These are phyloP conservation scores for Breviolum minutum DNA, from an alignment of 73 alveolate species.

Conservation along the genomic window DNA sequence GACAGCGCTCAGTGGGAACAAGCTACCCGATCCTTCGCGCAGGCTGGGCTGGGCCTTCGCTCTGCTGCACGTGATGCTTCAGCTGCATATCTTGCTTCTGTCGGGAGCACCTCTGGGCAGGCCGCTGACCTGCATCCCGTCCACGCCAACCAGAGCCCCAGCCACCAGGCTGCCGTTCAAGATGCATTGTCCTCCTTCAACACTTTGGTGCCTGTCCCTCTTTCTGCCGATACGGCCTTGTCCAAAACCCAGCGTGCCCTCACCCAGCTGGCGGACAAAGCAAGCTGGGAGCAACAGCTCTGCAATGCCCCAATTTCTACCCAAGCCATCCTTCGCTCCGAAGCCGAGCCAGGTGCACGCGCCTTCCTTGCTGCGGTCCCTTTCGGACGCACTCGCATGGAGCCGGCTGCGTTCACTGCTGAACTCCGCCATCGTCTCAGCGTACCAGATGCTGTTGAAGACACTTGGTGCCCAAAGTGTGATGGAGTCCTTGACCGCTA, in stretches of 20 bases:
- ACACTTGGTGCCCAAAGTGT: conserved; percentile 2
- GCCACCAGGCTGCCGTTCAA: too few relatives aligned
- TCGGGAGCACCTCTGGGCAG: background rate
- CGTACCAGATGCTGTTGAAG: background rate
- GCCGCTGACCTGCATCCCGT: background rate
- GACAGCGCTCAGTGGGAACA: conserved; percentile 9
- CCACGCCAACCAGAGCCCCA: too few relatives aligned
- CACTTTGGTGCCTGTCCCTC: background rate
- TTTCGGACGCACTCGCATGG: background rate
- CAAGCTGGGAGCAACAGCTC: background rate
- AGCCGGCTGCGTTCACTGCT: background rate
- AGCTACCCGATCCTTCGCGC: background rate
- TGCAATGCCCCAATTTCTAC: background rate
- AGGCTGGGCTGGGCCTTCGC: background rate
- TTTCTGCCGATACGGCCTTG: background rate
- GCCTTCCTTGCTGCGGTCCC: conserved; percentile 19
- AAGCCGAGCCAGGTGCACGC: background rate
- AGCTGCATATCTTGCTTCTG: conserved; percentile 26
- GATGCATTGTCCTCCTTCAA: background rate
- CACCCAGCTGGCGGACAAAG: background rate
- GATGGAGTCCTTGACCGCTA: background rate
- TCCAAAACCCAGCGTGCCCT: background rate
- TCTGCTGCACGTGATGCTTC: background rate
- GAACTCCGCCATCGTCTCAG: conserved; percentile 1
- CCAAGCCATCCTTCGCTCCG: conserved; percentile 18